These are phyloP conservation scores for Populus nigra DNA, from an alignment of 345 rosid species.

Conservation along the genomic window DNA sequence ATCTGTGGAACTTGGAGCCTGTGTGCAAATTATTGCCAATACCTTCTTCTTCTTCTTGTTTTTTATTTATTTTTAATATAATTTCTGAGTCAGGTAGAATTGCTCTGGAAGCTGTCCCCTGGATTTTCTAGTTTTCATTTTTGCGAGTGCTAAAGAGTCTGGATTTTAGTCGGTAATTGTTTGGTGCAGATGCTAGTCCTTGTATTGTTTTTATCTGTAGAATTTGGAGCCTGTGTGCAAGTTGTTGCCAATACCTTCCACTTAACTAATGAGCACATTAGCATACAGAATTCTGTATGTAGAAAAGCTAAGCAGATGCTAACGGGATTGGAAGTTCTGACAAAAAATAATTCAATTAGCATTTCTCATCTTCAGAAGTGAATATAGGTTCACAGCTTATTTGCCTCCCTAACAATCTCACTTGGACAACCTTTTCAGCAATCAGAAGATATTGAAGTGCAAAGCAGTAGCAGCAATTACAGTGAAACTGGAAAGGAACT, in stretches of 20 bases:
- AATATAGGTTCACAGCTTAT: neutral
- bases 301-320: neutral
- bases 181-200: neutral
- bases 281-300: neutral
- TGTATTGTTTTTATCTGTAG: neutral
- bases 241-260: neutral
- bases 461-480: slow-evolving; percentile 41
- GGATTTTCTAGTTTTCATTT: neutral
- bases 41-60: neutral
- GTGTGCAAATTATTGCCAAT: neutral
- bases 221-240: neutral
- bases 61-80: too few species aligned
- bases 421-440: slow-evolving; percentile 27
- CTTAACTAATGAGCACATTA: neutral
- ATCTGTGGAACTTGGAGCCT: neutral
- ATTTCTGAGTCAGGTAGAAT: neutral
- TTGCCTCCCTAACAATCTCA: neutral
- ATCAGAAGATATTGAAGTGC: slow-evolving; percentile 33
- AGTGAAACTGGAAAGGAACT: slow-evolving; percentile 37
- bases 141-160: neutral
- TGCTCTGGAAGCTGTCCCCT: neutral
- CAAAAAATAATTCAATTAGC: neutral
- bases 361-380: neutral
- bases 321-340: neutral
- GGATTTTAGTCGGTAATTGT: neutral